A percentile compares a stretch with the other conserved stretches of the same genome.
Conservation (phyloP, 257 asterid genomes). For the Gentiana dahurica region DNA sequence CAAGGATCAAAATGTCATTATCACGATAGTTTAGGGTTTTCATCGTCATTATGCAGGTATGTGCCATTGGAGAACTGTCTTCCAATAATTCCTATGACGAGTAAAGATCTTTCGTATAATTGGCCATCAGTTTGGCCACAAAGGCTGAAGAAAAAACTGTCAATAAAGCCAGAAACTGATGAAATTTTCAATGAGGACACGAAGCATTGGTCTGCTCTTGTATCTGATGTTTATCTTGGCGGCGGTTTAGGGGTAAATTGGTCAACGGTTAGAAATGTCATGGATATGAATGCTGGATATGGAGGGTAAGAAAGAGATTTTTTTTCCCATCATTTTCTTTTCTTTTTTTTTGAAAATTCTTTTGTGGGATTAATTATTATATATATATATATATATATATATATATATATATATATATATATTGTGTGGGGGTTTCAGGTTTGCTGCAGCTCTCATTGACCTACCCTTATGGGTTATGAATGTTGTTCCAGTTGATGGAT, state of each 20-base stretch:
- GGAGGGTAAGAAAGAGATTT: slow-evolving; percentile 58
- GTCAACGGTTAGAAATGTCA: slow-evolving; percentile 59
- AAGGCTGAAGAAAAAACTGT: slow-evolving; percentile 52
- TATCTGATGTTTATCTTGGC: slow-evolving; percentile 63
- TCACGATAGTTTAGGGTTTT: neutral
- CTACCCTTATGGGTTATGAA: slow-evolving; percentile 82
- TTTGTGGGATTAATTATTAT: neutral
- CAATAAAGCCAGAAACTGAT: slow-evolving; percentile 32
- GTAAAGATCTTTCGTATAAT: neutral
- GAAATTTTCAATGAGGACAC: slow-evolving; percentile 33
- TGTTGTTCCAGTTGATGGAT: slow-evolving; percentile 53
- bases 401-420: too few species aligned
- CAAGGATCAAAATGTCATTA: neutral
- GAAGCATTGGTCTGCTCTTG: slow-evolving; percentile 69
- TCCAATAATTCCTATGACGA: slow-evolving; percentile 24
- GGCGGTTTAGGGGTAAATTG: slow-evolving; percentile 53
- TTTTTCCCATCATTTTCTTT: neutral
- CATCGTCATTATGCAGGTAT: slow-evolving; percentile 37
- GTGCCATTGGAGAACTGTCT: slow-evolving; percentile 61
- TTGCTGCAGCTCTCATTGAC: slow-evolving; percentile 61
- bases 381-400: too few species aligned
- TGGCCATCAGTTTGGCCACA: slow-evolving; percentile 86
- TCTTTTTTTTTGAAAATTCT: slow-evolving; percentile 5
- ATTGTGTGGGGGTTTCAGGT: slow-evolving; percentile 22
- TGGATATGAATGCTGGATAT: slow-evolving; percentile 84